Percentiles rank a stretch among this genome's conserved stretches.
Evolutionary conservation across 2,329 filamentous ascomycete species (phyloP).

Genomic region (Drechslera avenae): DNA sequence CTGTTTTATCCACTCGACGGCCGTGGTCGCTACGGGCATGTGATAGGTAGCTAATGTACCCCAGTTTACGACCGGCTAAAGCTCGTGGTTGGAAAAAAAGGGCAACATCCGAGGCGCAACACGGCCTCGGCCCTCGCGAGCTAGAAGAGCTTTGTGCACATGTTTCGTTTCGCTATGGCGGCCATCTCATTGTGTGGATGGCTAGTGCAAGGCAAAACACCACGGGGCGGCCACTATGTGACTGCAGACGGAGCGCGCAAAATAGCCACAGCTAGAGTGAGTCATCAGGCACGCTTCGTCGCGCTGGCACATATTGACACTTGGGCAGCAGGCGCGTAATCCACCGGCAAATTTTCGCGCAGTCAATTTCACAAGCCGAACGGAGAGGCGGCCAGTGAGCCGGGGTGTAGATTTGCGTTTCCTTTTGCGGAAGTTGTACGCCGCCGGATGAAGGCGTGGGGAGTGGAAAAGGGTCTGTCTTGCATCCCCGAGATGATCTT

Average conservation of each 20-base stretch:
- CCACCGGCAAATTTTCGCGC: slow-evolving; percentile 6
- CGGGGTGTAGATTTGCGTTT: slow-evolving; percentile 21
- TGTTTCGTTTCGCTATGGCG: slow-evolving; percentile 27
- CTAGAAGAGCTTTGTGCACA: slow-evolving; percentile 24
- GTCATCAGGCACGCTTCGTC: neutral
- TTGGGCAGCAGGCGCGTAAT: slow-evolving; percentile 7
- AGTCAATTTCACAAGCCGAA: slow-evolving; percentile 5
- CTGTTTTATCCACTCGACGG: slow-evolving; percentile 28
- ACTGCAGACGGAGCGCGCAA: slow-evolving; percentile 13
- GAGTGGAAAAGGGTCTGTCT: slow-evolving; percentile 22
- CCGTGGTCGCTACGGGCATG: slow-evolving; percentile 21
- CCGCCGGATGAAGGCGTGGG: slow-evolving; percentile 29
- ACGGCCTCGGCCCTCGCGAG: slow-evolving; percentile 7
- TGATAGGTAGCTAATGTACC: slow-evolving; percentile 42
- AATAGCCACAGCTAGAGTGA: slow-evolving; percentile 2
- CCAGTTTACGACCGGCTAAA: slow-evolving; percentile 33
- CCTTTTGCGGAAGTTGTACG: slow-evolving; percentile 20
- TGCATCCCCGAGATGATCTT: slow-evolving; percentile 35
- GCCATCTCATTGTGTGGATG: slow-evolving; percentile 1
- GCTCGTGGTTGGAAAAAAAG: neutral
- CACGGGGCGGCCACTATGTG: slow-evolving; percentile 4
- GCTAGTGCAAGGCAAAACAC: slow-evolving; percentile 15
- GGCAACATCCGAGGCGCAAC: slow-evolving; percentile 5
- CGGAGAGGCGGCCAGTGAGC: slow-evolving; percentile 32
- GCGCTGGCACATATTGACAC: neutral